Conservation (phyloP, 2,329 filamentous ascomycete genomes). For the Pseudogymnoascus sp. region DNA sequence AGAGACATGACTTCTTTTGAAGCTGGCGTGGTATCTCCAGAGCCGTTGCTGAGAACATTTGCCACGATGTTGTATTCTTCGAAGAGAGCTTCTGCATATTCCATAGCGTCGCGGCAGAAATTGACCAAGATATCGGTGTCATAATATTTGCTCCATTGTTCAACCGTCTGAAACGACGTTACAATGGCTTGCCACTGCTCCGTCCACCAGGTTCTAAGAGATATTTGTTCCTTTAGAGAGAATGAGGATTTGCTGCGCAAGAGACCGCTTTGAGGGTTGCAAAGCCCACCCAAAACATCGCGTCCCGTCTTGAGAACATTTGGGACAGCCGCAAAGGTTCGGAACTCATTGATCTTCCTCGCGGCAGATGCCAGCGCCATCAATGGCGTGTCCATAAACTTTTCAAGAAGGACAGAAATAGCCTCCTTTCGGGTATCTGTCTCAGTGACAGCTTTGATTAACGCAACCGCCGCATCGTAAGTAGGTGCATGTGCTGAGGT, state of each 20-base stretch:
- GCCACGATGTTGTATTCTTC: conserved; percentile 79
- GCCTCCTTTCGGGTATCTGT: conserved; percentile 51
- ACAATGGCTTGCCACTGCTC: conserved; percentile 76
- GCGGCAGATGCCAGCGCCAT: conserved; percentile 41
- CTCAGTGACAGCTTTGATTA: conserved; percentile 76
- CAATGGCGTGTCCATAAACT: conserved; percentile 41
- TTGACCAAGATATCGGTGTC: conserved; percentile 65
- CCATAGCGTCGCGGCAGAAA: conserved; percentile 92
- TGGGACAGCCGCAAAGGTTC: conserved; percentile 52
- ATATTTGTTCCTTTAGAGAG: conserved; percentile 38
- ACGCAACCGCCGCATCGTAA: conserved; percentile 71
- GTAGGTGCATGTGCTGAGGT: conserved; percentile 75
- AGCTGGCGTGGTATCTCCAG: conserved; percentile 25
- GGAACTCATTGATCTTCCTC: conserved; percentile 37
- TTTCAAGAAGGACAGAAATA: conserved; percentile 41
- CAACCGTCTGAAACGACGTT: conserved; percentile 75
- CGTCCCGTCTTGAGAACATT: conserved; percentile 52
- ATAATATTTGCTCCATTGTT: conserved; percentile 60
- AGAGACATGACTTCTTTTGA: conserved; percentile 26
- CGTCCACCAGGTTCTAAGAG: conserved; percentile 64
- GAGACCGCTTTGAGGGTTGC: conserved; percentile 50
- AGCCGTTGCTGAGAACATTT: conserved; percentile 34
- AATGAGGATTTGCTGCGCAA: conserved; percentile 26
- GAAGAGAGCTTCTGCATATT: conserved; percentile 80
- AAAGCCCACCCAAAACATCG: conserved; percentile 51